Base-by-base conservation (phyloP, 2,329 filamentous ascomycete species). In the Neonectria faginata region DNA sequence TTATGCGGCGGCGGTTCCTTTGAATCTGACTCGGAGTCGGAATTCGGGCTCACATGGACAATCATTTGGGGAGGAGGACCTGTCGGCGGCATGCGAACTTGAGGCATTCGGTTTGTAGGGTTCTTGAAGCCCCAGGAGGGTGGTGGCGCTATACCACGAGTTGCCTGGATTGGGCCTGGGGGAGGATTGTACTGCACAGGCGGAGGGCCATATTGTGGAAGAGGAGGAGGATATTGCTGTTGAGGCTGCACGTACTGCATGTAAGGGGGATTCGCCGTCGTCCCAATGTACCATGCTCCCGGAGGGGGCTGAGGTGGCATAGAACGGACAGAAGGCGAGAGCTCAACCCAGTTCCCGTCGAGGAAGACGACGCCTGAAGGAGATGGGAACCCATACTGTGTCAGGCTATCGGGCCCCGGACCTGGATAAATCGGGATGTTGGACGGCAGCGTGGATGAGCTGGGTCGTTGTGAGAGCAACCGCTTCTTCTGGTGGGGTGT, bases 341-440 rank as follows among this genome's bases (percentile, higher is more conserved):
- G 47, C 47, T 50, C 47, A 11, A 50, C 27, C 47, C 47, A 50
- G 25, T 50, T 18, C 11, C 47, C 47, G 11, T 50, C 47, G 5
- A 50, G 47, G 9, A 31, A 50, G 16, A 50, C 16, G n/a, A 50
- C 47, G 9, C 47, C 47, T 3, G 47, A 31, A 10, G 47, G 47
- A 50, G 16, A 9, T 25, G 11, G 44, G 12, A 22, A 7, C 3
- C 20, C 18, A 22, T 47, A 25, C 20, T 39, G 44, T 22, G 20
- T 22, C 5, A 39, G 12, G 14, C 36, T 39, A 16, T 25, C 44
- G 3, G 11, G 44, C 1, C 12, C 44, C 10, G 44, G 44, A 8
- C 44, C 44, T 16, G 44, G 20, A 47, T 47, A 47, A 3, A 11
- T 22, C 20, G 22, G 44, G 20, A 47, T 25, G 14, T 25, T 16